A percentile compares a stretch with the other conserved stretches of the same genome.
Evolutionary conservation across 192 early-diverging fungal genomes (phyloP).

Genomic region (Coemansia sp.): DNA sequence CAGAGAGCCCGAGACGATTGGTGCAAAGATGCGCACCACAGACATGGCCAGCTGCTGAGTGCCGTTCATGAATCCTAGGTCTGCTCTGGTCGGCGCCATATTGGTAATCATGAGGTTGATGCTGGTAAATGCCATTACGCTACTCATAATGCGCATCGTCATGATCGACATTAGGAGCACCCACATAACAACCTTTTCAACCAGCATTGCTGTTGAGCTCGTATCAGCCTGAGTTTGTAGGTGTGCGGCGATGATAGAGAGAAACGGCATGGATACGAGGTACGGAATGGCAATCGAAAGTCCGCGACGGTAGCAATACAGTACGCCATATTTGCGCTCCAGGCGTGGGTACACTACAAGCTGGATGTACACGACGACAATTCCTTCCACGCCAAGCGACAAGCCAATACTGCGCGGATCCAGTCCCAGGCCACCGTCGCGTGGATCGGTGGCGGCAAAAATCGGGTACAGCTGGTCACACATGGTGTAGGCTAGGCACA

Average conservation of each 20-base stretch:
- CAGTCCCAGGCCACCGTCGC: slow-evolving; percentile 59
- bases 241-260: slow-evolving; percentile 1
- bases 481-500: slow-evolving; percentile 35
- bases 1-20: slow-evolving; percentile 23
- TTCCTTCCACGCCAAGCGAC: slow-evolving; percentile 42
- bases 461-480: slow-evolving; percentile 41
- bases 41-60: slow-evolving; percentile 39
- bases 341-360: slow-evolving; percentile 52
- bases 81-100: slow-evolving; percentile 27
- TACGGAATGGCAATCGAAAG: slow-evolving; percentile 14
- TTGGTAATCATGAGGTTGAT: slow-evolving; percentile 44
- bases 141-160: slow-evolving; percentile 17
- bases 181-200: slow-evolving; percentile 26
- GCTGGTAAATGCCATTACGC: slow-evolving; percentile 34
- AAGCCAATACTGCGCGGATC: slow-evolving; percentile 52
- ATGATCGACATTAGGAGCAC: slow-evolving; percentile 14
- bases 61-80: slow-evolving; percentile 40
- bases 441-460: slow-evolving; percentile 36
- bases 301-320: slow-evolving; percentile 42
- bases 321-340: slow-evolving; percentile 40
- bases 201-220: not conserved
- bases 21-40: slow-evolving; percentile 18
- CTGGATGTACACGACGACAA: slow-evolving; percentile 55
- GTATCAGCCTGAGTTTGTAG: not conserved
- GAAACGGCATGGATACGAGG: slow-evolving; percentile 9